A percentile compares a stretch with the other conserved stretches of the same genome.
Evolutionary conservation across 2,329 filamentous ascomycete genomes (phyloP).

Genomic region (Penicillium freii): DNA sequence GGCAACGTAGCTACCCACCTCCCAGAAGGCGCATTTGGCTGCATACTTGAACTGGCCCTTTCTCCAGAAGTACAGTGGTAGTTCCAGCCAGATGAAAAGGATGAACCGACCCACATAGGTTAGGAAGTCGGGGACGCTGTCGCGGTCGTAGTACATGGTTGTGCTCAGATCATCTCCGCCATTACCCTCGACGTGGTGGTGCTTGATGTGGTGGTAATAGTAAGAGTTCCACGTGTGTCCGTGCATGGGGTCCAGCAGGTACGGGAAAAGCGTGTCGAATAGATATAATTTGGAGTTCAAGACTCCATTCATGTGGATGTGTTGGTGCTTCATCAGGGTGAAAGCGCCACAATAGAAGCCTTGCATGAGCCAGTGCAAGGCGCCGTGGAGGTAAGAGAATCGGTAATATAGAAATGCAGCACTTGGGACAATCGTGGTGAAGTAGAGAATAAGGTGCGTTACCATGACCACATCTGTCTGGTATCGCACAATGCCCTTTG

Average conservation of each 20-base stretch:
- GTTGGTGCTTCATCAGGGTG: slow-evolving; percentile 80
- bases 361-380: slow-evolving; percentile 65
- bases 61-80: slow-evolving; percentile 69
- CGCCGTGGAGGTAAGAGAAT: slow-evolving; percentile 67
- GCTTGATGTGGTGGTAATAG: slow-evolving; percentile 82
- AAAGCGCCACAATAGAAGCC: slow-evolving; percentile 69
- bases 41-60: slow-evolving; percentile 59
- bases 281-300: slow-evolving; percentile 54
- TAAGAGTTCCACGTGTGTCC: slow-evolving; percentile 85
- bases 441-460: slow-evolving; percentile 72
- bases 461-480: slow-evolving; percentile 75
- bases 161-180: slow-evolving; percentile 73
- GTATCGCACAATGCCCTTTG: slow-evolving; percentile 58
- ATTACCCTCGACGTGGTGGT: slow-evolving; percentile 80
- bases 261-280: slow-evolving; percentile 68
- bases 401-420: slow-evolving; percentile 62
- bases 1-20: slow-evolving; percentile 56
- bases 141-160: slow-evolving; percentile 73
- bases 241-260: slow-evolving; percentile 71
- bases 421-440: slow-evolving; percentile 67
- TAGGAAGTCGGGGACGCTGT: slow-evolving; percentile 64
- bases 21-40: slow-evolving; percentile 59
- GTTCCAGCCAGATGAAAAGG: slow-evolving; percentile 70
- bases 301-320: slow-evolving; percentile 74
- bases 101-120: slow-evolving; percentile 72